Base-by-base conservation (phyloP, 1,139 yeast genomes). In the Debaryomycetaceae sp. region DNA sequence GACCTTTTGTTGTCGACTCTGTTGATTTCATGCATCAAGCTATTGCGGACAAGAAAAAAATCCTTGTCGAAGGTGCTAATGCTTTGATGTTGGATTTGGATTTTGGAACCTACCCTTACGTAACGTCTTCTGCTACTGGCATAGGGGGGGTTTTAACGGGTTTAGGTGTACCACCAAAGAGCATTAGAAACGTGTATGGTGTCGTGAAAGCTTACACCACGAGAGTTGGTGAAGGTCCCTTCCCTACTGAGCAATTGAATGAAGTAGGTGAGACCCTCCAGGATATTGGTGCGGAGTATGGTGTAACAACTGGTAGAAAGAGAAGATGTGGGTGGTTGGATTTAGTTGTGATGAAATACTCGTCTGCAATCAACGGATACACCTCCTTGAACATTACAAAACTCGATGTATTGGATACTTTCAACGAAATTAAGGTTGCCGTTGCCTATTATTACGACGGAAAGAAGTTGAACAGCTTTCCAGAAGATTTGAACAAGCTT, bases 291-390 rank as follows among this genome's bases (percentile, higher is more conserved):
- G 96, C 93, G 47, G 97, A 93, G 70, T 89, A 66, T 62, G 99
- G 99, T 68, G 99, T 93, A 54, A 93, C 99, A 55, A 93, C 99
- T 38, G 99, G 99, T 54, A 87, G 99, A 76, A 91, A 91, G 80
- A 87, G 99, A 76, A 85, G 99, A 73, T 95, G 99, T 68, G 99
- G 99, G 45, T 93, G 99, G 99, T 82, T 93, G 61, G 99, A 93
- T 69, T 77, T 95, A 58, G 99, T 93, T 33, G 97, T 95, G 36
- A 76, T 93, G 68, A 87, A 86, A 67, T 93, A 93, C 72, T 90
- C 98, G 39, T 82, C 88, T 49, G 68, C 83, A 63, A 89, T 93
- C 68, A 93, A 93, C 63, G 99, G 99, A 45, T 93, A 91, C 78
- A 93, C 99, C 36, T 80, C 87, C 45, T 79, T 93, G 64, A 93